Evolutionary conservation across 208 protist genomes (phyloP).

Genomic region (Trypanosoma caninum): DNA sequence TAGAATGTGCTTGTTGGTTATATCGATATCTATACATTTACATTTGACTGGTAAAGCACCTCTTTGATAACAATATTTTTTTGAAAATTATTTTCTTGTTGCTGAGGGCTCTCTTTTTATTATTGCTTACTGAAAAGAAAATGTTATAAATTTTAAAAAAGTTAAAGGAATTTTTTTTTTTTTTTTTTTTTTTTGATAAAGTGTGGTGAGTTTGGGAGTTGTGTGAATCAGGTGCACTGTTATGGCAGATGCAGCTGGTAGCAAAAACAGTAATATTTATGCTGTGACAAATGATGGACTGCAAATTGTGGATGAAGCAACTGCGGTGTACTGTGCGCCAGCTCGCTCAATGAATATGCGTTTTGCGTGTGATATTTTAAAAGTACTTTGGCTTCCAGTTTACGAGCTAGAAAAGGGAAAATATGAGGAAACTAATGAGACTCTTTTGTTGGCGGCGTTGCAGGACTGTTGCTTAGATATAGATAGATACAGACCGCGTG

Average conservation of each 20-base stretch:
- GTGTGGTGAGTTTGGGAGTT: not conserved
- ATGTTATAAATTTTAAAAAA: not conserved
- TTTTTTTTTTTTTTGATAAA: too few relatives aligned
- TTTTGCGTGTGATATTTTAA: not conserved
- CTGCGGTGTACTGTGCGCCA: not conserved
- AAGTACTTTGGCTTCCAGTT: not conserved
- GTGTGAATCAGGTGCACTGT: too few relatives aligned
- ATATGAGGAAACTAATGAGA: not conserved
- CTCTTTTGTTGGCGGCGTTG: not conserved
- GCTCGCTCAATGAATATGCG: not conserved
- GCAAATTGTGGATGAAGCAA: not conserved
- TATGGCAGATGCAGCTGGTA: not conserved
- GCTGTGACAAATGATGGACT: not conserved
- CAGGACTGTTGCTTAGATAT: not conserved
- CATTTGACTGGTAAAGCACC: too few relatives aligned
- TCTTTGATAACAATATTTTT: too few relatives aligned
- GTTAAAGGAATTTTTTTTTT: not conserved
- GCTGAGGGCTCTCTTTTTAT: too few relatives aligned
- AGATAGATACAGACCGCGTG: not conserved
- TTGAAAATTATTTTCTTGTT: too few relatives aligned
- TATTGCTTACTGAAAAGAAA: not conserved
- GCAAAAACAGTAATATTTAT: not conserved
- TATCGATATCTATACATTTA: too few relatives aligned
- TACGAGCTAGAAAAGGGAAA: not conserved
- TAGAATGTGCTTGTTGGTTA: too few relatives aligned